phyloP scores from a whole-genome alignment of 768 basidiomycete species.

The Termitomyces sp. region DNA sequence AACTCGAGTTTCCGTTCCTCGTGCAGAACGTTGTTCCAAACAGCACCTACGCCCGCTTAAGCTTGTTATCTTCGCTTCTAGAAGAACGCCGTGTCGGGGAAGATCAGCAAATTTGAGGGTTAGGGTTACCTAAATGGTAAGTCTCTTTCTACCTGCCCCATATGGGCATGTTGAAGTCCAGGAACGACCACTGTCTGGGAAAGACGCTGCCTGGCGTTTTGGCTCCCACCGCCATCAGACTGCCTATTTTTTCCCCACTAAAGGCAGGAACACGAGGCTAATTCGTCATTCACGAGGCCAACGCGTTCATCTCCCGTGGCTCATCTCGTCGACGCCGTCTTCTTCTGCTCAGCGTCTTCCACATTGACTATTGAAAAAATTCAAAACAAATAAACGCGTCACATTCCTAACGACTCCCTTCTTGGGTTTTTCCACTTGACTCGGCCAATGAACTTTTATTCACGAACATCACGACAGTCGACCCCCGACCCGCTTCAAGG shows the following conservation, averaged over 20 bases:
- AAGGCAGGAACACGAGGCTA: conserved; percentile 46
- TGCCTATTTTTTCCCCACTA: conserved; percentile 23
- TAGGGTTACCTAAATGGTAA: conserved; percentile 14
- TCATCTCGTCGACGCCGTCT: conserved; percentile 12
- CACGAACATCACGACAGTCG: conserved; percentile 33
- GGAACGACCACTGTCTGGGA: conserved; percentile 14
- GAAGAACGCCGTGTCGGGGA: background rate
- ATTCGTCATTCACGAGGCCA: conserved; percentile 41
- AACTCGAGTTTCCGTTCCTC: background rate
- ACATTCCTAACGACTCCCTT: conserved; percentile 11
- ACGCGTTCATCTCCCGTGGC: conserved; percentile 21
- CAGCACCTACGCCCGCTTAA: background rate
- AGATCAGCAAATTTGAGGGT: conserved; percentile 2
- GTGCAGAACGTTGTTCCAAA: background rate
- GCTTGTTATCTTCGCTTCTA: background rate
- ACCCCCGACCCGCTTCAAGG: conserved; percentile 22
- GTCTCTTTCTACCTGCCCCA: conserved; percentile 7
- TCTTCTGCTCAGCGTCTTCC: conserved; percentile 14
- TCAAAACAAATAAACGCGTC: conserved; percentile 24
- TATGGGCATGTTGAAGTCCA: conserved; percentile 20
- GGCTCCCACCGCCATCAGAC: conserved; percentile 16
- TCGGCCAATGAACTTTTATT: conserved; percentile 21
- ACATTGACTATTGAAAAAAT: conserved; percentile 16
- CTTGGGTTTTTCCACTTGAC: conserved; percentile 3
- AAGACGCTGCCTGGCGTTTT: conserved; percentile 6